Evolutionary conservation across 129 eudicot genomes (phyloP).

Genomic region (Tanacetum coccineum): DNA sequence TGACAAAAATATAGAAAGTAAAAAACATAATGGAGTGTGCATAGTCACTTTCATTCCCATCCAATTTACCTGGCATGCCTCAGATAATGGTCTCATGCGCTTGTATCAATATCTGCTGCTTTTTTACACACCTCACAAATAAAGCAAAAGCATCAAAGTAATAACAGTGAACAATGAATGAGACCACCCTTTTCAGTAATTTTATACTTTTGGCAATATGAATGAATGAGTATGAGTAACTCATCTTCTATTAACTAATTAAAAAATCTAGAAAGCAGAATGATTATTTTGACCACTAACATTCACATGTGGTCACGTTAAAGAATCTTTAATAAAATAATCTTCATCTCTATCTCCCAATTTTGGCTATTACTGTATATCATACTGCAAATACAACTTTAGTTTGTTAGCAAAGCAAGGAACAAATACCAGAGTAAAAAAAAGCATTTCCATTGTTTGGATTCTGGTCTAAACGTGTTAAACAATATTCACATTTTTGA

Average conservation of each 20-base stretch:
- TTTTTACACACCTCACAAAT: background rate
- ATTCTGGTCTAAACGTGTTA: background rate
- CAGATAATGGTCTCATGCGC: slow-evolving; percentile 22
- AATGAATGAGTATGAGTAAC: slow-evolving; percentile 5
- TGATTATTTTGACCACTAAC: slow-evolving; percentile 15
- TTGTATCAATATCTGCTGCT: slow-evolving; percentile 15
- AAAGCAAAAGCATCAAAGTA: slow-evolving; percentile 22
- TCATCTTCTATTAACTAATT: background rate
- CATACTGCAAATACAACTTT: slow-evolving; percentile 5
- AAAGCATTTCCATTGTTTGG: background rate
- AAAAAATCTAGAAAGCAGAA: slow-evolving; percentile 12
- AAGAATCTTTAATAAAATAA: slow-evolving; percentile 23
- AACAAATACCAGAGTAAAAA: background rate
- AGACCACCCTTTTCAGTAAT: slow-evolving; percentile 27
- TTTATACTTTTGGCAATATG: slow-evolving; percentile 12
- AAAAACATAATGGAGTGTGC: background rate
- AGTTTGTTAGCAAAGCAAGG: slow-evolving; percentile 7
- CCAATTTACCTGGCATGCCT: slow-evolving; percentile 17
- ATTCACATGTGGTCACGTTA: slow-evolving; percentile 21
- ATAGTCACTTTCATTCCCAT: slow-evolving; percentile 17
- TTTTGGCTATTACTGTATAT: slow-evolving; percentile 6
- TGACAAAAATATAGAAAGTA: background rate
- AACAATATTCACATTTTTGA: background rate
- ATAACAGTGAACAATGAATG: background rate
- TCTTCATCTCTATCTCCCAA: slow-evolving; percentile 7